Evolutionary conservation across 2,329 filamentous ascomycete genomes (phyloP).

Genomic region (Myriosclerotinia curreyana): DNA sequence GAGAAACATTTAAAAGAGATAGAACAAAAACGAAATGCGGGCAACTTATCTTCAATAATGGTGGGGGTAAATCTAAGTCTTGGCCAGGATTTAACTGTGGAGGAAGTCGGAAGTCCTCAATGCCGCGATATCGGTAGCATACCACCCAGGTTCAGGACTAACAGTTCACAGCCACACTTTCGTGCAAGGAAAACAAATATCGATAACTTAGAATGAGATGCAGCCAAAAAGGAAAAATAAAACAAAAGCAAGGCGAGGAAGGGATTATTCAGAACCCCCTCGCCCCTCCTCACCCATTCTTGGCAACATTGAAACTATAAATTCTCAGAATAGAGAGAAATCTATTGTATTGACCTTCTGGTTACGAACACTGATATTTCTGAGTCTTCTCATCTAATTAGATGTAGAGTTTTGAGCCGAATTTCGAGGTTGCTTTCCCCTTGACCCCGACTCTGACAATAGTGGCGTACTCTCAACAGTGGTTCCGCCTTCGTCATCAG

Average conservation of each 20-base stretch:
- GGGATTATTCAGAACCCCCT: background rate
- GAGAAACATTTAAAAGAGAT: background rate
- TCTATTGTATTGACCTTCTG: background rate
- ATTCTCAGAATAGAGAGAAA: background rate
- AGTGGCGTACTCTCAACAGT: conserved; percentile 24
- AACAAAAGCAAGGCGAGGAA: background rate
- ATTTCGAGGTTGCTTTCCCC: conserved; percentile 4
- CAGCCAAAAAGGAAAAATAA: no score
- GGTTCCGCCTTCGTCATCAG: conserved; percentile 27
- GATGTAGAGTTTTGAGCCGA: conserved; percentile 8
- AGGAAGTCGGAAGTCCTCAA: background rate
- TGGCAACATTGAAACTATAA: background rate
- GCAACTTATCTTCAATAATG: background rate
- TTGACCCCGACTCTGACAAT: conserved; percentile 12
- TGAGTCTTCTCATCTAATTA: background rate
- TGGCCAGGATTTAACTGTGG: background rate
- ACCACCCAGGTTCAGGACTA: background rate
- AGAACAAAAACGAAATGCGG: background rate
- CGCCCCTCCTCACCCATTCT: no score
- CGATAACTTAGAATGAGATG: background rate
- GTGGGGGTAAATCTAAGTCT: background rate
- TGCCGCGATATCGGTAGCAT: background rate
- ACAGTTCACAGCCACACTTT: background rate
- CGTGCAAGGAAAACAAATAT: background rate
- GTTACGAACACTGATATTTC: background rate